These are phyloP conservation scores for Phytopythium chamaehyphon DNA, from an alignment of 352 stramenopile species.

Conservation along the genomic window DNA sequence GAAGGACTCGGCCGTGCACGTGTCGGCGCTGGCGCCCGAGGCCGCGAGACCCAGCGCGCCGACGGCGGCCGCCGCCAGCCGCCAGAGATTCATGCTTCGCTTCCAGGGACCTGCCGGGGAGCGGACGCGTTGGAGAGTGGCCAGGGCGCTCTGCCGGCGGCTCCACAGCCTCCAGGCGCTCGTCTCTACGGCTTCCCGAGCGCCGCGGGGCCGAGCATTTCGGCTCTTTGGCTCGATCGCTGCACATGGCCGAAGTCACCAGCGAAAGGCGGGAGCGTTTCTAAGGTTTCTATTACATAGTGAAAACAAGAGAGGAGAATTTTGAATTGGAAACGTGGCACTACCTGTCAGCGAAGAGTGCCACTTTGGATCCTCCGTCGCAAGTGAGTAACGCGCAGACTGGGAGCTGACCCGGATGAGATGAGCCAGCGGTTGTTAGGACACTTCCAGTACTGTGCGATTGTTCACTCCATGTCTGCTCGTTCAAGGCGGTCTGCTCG, in stretches of 20 bases:
- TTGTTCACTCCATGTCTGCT: too few species aligned
- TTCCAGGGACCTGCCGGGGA: neutral
- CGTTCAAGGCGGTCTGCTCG: too few species aligned
- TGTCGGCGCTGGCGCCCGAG: conserved; percentile 6
- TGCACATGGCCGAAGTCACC: too few species aligned
- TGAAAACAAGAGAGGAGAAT: neutral
- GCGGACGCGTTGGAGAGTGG: conserved; percentile 3
- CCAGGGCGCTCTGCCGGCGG: neutral
- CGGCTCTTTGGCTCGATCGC: too few species aligned
- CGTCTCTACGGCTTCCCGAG: conserved; percentile 5
- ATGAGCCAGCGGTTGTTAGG: too few species aligned
- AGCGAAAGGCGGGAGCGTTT: neutral
- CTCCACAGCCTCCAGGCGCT: neutral
- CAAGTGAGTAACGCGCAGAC: conserved; percentile 5
- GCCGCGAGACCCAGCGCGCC: conserved; percentile 9
- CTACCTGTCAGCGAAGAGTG: neutral
- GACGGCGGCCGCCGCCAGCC: conserved; percentile 8
- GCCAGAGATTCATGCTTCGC: conserved; percentile 17
- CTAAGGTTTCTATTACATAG: neutral
- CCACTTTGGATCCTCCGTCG: conserved; percentile 4
- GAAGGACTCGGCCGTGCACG: conserved; percentile 26
- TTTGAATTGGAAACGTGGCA: neutral
- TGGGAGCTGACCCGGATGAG: too few species aligned
- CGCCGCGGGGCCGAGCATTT: too few species aligned
- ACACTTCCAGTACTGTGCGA: too few species aligned